A percentile compares a stretch with the other conserved stretches of the same genome.
Evolutionary conservation across 1,284 basidiomycete genomes (phyloP).

Genomic region (Cryptococcus jaspeensis): DNA sequence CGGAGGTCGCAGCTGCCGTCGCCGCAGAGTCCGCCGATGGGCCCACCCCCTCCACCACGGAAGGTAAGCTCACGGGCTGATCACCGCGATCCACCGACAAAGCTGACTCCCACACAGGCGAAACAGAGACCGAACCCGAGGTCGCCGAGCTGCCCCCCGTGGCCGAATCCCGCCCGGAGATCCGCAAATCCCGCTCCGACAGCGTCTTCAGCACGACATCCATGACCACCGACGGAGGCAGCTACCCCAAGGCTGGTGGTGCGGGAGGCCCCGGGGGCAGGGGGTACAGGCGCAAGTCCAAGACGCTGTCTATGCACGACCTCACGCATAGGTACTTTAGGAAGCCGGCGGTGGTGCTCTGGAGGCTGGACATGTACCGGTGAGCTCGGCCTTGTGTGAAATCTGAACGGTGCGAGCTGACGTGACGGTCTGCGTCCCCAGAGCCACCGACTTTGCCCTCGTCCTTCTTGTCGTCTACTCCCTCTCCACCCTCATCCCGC

Average conservation of each 20-base stretch:
- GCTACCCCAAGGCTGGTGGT: constrained; percentile 4
- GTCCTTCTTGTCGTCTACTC: constrained; percentile 62
- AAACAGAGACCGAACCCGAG: constrained; percentile 65
- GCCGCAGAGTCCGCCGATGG: constrained; percentile 8
- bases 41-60: constrained; percentile 65
- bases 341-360: constrained; percentile 77
- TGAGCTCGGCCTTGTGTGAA: constrained; percentile 45
- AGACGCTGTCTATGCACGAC: constrained; percentile 72
- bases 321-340: constrained; percentile 86
- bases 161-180: constrained; percentile 12
- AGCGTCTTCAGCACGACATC: constrained; percentile 22
- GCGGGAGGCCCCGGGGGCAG: neutral
- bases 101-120: constrained; percentile 34
- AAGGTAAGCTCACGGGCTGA: constrained; percentile 57
- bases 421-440: constrained; percentile 35
- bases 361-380: constrained; percentile 82
- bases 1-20: constrained; percentile 2
- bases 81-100: neutral
- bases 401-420: neutral
- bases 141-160: constrained; percentile 36
- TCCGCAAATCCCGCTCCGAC: constrained; percentile 33
- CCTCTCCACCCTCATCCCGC: constrained; percentile 52
- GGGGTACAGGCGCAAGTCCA: constrained; percentile 18
- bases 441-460: constrained; percentile 67
- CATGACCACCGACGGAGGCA: constrained; percentile 10